phyloP scores from a whole-genome alignment of 78 protist species.

The Planoprotostelium fungivorum region DNA sequence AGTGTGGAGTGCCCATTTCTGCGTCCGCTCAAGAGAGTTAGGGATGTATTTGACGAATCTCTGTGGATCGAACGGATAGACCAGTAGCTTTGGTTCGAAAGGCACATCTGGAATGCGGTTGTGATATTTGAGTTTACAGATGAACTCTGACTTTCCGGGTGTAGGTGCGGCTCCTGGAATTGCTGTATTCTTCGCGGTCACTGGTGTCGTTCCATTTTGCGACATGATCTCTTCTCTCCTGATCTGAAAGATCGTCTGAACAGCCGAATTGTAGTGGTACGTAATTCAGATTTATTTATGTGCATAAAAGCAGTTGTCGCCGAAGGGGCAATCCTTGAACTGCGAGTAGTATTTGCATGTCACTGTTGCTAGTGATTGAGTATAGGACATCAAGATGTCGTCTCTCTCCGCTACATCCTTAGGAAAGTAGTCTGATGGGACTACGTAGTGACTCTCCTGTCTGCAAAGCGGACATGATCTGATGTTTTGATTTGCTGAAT shows the following conservation, averaged over 20 bases:
- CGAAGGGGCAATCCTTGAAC: neutral
- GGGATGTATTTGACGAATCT: neutral
- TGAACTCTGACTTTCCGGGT: neutral
- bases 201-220: neutral
- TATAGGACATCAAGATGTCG: conserved; percentile 34
- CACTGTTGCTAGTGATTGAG: conserved; percentile 21
- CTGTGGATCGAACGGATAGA: neutral
- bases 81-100: neutral
- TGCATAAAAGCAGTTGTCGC: neutral
- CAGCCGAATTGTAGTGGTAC: too few species aligned
- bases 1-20: neutral
- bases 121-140: neutral
- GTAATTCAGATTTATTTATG: neutral
- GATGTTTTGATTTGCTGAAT: neutral
- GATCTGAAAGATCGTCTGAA: too few species aligned
- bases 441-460: conserved; percentile 21
- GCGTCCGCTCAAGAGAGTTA: neutral
- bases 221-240: too few species aligned
- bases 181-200: neutral
- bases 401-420: conserved; percentile 21
- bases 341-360: conserved; percentile 35
- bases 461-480: conserved; percentile 47
- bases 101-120: neutral
- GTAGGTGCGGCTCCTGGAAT: neutral
- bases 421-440: conserved; percentile 39